Base-by-base conservation (phyloP, 352 stramenopile genomes). In the Phytopythium sindhum region DNA sequence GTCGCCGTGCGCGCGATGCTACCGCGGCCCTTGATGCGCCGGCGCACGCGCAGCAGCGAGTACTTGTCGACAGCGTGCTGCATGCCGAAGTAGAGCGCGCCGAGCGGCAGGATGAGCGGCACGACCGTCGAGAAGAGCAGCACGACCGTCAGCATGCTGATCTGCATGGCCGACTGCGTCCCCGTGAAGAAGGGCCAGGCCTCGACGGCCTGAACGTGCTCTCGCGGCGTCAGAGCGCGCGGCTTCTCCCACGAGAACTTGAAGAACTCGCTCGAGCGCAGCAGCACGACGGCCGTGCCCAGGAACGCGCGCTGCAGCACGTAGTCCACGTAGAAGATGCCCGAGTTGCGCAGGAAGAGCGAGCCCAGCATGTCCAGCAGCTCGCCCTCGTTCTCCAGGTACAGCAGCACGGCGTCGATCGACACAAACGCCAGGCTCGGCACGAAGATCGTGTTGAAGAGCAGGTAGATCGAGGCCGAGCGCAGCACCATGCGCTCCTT, bases 241-340 rank as follows among this genome's bases (percentile, higher is more conserved):
- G 81, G 77, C 55, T 90, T 92, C 54, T 83, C 76, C 84, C 84
- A 92, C 24, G 70, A 83, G 65, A 94, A 91, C 77, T 93, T 90
- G 68, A 75, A 70, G 50, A 86, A 88, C 68, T 95, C 86, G n/a
- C 78, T 91, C 60, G 86, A 67, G 10, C 86, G 84, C 54, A 95
- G 64, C 56, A 93, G 62, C 29, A 85, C 83, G 29, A 95, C 80
- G 26, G 83, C 84, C 35, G 84, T 92, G 11, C 86, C 84, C 12
- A 95, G 65, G 65, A 95, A 95, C 48, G 77, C 85, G 19, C 86
- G 83, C 73, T 95, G 86, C 39, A 95, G 75, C 56, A 93, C 80
- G 58, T 95, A 95, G 66, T 91, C 89, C 58, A 93, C 83, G 74
- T 93, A 95, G 64, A 95, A 95, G 44, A 93, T 86, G n/a, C 86